Evolutionary conservation across 345 rosid genomes (phyloP), one percentile per base, ranked within the genome.

Genomic region (Tarenaya hassleriana): DNA sequence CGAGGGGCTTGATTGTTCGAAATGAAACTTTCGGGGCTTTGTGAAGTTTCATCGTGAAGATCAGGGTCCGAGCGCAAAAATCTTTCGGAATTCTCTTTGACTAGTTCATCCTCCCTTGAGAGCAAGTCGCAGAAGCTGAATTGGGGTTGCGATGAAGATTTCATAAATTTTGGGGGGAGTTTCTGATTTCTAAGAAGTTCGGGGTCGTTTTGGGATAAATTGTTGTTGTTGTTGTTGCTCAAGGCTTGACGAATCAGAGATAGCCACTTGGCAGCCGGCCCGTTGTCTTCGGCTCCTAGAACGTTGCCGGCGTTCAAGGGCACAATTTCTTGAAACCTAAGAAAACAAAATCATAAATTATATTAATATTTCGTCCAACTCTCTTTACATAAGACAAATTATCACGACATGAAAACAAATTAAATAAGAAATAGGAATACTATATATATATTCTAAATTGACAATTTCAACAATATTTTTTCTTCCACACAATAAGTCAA

Each of bases 221-320:
- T 21, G 27, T 60, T 69, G 41, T 15, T 18, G 15, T 39, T 40
- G 55, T 55, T 46, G 54, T 47, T 41, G 73, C 83, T 87, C 69
- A 87, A 71, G 1, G 87, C 83, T 50, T 71, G 62, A 31, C 87
- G 78, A 44, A 87, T 76, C 47, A 87, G 78, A 42, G 81, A 71
- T 34, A 87, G 70, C 96, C 96, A 87, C 68, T 79, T 76, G 60
- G 75, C 64, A n/a, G 87, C 96, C 0, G 96, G 96, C 0, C 75
- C 77, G 34, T 60, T 77, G 67, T 83, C 94, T 55, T 79, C 96
- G 4, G 94, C 83, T 41, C 92, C 96, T 1, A 87, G 74, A 2
- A 87, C 94, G 63, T 87, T 87, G 10, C 89, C 94, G 0, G 89
- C 94, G 42, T 87, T 87, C 29, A 87, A 59, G 16, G 96, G 96